Conservation (phyloP, 805 yeast species). For the Pichia thaimueangensis region DNA sequence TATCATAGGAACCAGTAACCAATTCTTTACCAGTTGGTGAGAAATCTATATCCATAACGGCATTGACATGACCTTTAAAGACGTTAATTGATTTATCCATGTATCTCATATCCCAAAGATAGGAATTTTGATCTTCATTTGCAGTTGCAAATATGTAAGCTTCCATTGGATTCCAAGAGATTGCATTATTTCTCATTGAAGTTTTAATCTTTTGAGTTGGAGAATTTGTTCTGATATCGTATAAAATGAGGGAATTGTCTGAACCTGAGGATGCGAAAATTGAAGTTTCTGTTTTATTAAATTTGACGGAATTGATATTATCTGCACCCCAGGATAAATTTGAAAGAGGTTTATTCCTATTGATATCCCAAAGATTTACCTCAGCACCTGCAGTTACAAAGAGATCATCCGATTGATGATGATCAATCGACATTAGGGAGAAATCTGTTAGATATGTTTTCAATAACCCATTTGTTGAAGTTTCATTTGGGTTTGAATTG, state of each 20-base stretch:
- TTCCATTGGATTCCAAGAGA: constrained; percentile 97
- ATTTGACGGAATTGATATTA: constrained; percentile 72
- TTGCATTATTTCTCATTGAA: constrained; percentile 72
- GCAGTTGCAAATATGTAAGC: constrained; percentile 91
- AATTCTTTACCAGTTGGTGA: constrained; percentile 96
- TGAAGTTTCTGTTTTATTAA: constrained; percentile 86
- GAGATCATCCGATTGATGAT: constrained; percentile 62
- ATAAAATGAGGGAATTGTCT: constrained; percentile 84
- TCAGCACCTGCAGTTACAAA: constrained; percentile 92
- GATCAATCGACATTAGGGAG: constrained; percentile 81
- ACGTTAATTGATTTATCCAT: constrained; percentile 75
- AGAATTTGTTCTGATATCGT: constrained; percentile 83
- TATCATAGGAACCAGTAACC: constrained; percentile 93
- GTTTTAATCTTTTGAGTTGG: constrained; percentile 90
- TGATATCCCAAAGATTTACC: constrained; percentile 88
- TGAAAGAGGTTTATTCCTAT: constrained; percentile 68
- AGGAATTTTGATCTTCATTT: constrained; percentile 90
- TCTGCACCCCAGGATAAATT: constrained; percentile 96
- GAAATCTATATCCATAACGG: constrained; percentile 90
- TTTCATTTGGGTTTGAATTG: constrained; percentile 28
- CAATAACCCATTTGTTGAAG: constrained; percentile 46
- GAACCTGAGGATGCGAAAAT: constrained; percentile 84
- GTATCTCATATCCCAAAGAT: constrained; percentile 95
- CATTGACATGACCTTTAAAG: constrained; percentile 91
- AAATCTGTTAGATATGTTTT: constrained; percentile 81